phyloP scores from a whole-genome alignment of 2,329 filamentous ascomycete genomes.

The Beauveria australis region DNA sequence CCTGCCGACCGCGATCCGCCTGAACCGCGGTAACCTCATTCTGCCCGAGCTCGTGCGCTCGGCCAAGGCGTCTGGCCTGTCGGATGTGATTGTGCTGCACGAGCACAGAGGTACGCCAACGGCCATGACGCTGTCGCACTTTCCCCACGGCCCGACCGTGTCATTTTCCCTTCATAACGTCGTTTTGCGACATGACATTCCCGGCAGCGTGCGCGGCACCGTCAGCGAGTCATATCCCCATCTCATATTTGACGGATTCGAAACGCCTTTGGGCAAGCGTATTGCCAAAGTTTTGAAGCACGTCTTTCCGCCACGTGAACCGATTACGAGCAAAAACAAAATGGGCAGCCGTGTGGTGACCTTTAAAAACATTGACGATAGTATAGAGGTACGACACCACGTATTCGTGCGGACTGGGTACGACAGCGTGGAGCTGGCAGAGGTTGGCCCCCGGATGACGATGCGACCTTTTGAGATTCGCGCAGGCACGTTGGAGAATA shows the following conservation, averaged over 20 bases:
- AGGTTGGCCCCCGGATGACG: slow-evolving; percentile 93
- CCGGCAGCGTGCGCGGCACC: slow-evolving; percentile 76
- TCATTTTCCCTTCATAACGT: slow-evolving; percentile 91
- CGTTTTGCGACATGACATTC: slow-evolving; percentile 85
- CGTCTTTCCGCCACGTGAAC: slow-evolving; percentile 82
- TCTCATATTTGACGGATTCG: slow-evolving; percentile 92
- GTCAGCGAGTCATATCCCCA: slow-evolving; percentile 91
- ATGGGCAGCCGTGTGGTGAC: slow-evolving; percentile 84
- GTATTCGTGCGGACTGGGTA: slow-evolving; percentile 93
- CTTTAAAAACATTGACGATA: slow-evolving; percentile 89
- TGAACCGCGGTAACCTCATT: slow-evolving; percentile 88
- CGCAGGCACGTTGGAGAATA: slow-evolving; percentile 84
- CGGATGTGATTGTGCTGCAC: slow-evolving; percentile 79
- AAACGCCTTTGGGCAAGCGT: slow-evolving; percentile 67
- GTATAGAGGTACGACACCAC: slow-evolving; percentile 73
- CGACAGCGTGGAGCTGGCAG: slow-evolving; percentile 78
- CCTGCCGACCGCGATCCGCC: slow-evolving; percentile 73
- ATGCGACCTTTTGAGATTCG: slow-evolving; percentile 93
- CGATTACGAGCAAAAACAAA: slow-evolving; percentile 61
- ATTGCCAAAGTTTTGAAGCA: slow-evolving; percentile 90
- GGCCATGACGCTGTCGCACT: slow-evolving; percentile 76
- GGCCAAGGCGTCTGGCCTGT: slow-evolving; percentile 70
- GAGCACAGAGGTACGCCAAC: slow-evolving; percentile 91
- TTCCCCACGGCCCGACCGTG: slow-evolving; percentile 72
- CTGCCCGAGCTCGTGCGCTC: slow-evolving; percentile 77